Conservation (phyloP, 768 basidiomycete genomes). For the Rhizopogon vinicolor region DNA sequence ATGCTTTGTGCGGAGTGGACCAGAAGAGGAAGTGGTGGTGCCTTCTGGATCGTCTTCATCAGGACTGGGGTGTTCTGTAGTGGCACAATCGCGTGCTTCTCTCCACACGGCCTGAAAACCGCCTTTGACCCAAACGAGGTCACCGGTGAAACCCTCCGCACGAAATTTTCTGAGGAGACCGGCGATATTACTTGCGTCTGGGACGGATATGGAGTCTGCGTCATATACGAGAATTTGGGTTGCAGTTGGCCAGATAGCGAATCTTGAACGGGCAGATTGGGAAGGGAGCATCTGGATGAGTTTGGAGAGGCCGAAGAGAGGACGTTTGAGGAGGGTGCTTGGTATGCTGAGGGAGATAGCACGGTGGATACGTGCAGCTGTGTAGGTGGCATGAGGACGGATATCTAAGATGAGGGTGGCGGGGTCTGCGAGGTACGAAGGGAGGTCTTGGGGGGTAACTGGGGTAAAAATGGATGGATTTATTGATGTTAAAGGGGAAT, state of each 20-base stretch:
- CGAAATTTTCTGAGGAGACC: conserved; percentile 76
- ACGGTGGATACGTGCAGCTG: conserved; percentile 55
- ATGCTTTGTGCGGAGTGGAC: conserved; percentile 47
- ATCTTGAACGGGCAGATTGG: conserved; percentile 47
- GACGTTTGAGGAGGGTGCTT: conserved; percentile 90
- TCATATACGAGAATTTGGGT: conserved; percentile 80
- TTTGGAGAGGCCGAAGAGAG: conserved; percentile 75
- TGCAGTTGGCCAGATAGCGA: conserved; percentile 54
- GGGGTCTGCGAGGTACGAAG: conserved; percentile 27
- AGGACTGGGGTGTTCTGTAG: conserved; percentile 41
- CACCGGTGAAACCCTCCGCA: conserved; percentile 51
- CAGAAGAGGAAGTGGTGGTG: conserved; percentile 9
- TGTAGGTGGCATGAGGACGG: conserved; percentile 73
- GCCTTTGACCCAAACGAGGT: conserved; percentile 76
- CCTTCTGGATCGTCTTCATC: conserved; percentile 48
- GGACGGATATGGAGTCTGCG: conserved; percentile 60
- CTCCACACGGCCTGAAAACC: conserved; percentile 73
- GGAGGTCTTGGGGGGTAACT: conserved; percentile 26
- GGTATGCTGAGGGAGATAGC: conserved; percentile 89
- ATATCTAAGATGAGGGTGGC: conserved; percentile 78
- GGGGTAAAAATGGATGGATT: conserved; percentile 18
- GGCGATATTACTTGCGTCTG: conserved; percentile 62
- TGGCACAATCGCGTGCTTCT: conserved; percentile 48
- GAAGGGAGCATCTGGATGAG: conserved; percentile 80
- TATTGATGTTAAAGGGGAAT: conserved; percentile 19